Evolutionary conservation across 331 rosid species (phyloP).

Genomic region (Telfairia occidentalis): DNA sequence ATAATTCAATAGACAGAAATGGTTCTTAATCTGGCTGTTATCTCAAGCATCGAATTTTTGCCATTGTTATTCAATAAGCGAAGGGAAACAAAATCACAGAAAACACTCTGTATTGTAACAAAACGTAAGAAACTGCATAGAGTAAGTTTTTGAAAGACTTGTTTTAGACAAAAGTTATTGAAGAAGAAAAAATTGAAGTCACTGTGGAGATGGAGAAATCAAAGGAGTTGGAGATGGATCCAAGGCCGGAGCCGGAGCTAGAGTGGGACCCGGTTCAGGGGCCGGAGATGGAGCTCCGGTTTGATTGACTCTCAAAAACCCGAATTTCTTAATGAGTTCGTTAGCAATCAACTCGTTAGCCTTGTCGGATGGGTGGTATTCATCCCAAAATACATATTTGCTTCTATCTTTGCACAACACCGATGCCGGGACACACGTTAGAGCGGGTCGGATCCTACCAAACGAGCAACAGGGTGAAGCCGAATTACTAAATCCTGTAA

Average conservation of each 20-base stretch:
- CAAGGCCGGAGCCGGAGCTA: background rate
- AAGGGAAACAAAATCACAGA: background rate
- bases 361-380: constrained; percentile 78
- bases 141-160: background rate
- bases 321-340: constrained; percentile 82
- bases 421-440: constrained; percentile 78
- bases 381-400: constrained; percentile 92
- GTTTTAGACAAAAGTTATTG: background rate
- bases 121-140: background rate
- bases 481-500: constrained; percentile 60
- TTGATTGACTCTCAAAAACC: constrained; percentile 21
- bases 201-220: background rate
- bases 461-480: constrained; percentile 81
- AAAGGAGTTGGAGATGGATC: constrained; percentile 48
- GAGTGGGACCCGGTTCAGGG: constrained; percentile 9
- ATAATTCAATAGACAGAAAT: background rate
- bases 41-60: background rate
- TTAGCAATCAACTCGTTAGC: constrained; percentile 69
- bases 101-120: background rate
- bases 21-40: background rate
- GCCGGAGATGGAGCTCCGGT: constrained; percentile 38
- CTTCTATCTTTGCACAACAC: constrained; percentile 74
- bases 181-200: background rate
- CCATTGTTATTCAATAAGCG: background rate
- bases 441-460: constrained; percentile 65